Percentiles rank a stretch among this genome's conserved stretches.
Conservation (phyloP, 2,329 filamentous ascomycete species). For the Fusarium sp. region DNA sequence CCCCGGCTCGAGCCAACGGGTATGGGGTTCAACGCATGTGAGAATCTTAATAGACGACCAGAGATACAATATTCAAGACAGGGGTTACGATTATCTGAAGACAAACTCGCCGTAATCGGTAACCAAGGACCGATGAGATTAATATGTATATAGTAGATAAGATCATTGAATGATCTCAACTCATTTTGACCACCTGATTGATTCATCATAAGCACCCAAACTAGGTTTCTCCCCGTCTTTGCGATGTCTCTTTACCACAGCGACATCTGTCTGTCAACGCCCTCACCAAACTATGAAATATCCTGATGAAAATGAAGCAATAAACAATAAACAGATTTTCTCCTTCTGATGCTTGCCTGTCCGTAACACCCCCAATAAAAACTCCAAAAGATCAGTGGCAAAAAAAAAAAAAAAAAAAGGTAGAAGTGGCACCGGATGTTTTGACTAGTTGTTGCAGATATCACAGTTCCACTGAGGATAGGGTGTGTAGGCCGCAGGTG, state of each 20-base stretch:
- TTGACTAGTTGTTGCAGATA: constrained; percentile 62
- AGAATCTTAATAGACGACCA: neutral
- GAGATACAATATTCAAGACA: neutral
- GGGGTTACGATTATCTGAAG: neutral
- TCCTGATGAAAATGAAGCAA: constrained; percentile 14
- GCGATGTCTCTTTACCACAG: constrained; percentile 16
- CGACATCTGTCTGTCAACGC: constrained; percentile 31
- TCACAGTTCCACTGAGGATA: constrained; percentile 63
- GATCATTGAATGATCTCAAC: constrained; percentile 36
- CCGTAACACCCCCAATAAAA: constrained; percentile 17
- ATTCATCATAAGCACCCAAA: constrained; percentile 37
- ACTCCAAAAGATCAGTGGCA: constrained; percentile 21
- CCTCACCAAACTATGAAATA: constrained; percentile 26
- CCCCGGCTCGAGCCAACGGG: too few species aligned
- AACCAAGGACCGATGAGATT: constrained; percentile 28
- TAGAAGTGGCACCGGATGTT: constrained; percentile 59
- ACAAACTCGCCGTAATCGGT: constrained; percentile 1
- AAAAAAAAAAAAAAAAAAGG: constrained; percentile 16
- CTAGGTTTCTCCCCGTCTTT: constrained; percentile 10
- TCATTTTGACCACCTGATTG: constrained; percentile 26
- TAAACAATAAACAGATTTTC: constrained; percentile 20
- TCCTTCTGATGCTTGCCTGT: constrained; percentile 36
- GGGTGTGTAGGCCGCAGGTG: constrained; percentile 58
- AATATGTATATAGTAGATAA: constrained; percentile 34
- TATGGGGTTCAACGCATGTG: neutral